Base-by-base conservation (phyloP, 2,329 filamentous ascomycete genomes). In the Ophiostoma populinum region DNA sequence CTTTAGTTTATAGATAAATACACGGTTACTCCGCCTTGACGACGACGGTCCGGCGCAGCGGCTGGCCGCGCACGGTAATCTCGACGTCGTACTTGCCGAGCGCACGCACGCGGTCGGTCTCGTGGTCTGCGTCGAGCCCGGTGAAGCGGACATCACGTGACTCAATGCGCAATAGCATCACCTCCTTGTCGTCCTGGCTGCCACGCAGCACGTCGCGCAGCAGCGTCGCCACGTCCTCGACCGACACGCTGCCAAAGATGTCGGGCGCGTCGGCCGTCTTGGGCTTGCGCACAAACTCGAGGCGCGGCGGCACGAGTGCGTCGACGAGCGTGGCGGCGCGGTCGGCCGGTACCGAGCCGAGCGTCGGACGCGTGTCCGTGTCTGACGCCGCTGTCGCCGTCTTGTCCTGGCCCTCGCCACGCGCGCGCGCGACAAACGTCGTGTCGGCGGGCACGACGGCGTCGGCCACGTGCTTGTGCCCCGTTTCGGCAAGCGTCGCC, bases 221-320 rank as follows among this genome's bases (percentile, higher is more conserved):
- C 17, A 44, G 32, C 17, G 44, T 43, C 2, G 55, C 46, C 25
- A 63, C 47, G 44, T 62, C 56, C 34, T 34, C 42, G 30, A 47
- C 42, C 17, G 58, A 55, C 6, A 62, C 59, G 33, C 59, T 61
- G 26, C 59, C 59, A 43, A 55, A 61, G 39, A 63, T 61, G 40
- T 20, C 35, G 17, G 32, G 24, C 11, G 36, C 27, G 29, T 21
- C 42, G 13, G 41, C 22, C 7, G 47, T 42, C 43, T 54, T 56
- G 28, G 52, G 48, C 37, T 54, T 55, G 26, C 58, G 57, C 22
- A 46, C 34, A 47, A 61, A 61, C 38, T 50, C 49, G 21, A 61
- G 49, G 34, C 43, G 47, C 18, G 51, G 35, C 21, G 58, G 56
- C 36, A 61, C 43, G 33, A 56, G 44, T 18, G 46, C 43, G 15